phyloP scores from a whole-genome alignment of 2,329 filamentous ascomycete species.

The Beauveria scarabaeidicola region DNA sequence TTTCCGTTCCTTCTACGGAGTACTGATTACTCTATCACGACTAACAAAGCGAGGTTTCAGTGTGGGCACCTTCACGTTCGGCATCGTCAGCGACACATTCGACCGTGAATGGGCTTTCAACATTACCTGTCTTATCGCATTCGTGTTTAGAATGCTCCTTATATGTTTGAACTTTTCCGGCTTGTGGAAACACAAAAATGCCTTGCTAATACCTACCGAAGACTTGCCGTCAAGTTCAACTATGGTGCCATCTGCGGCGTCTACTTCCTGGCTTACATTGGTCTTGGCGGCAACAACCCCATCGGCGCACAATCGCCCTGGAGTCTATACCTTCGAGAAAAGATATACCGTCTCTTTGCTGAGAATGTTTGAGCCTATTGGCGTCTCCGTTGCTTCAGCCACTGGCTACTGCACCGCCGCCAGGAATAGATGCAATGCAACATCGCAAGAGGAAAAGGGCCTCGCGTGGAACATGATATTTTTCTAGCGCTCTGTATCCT shows the following conservation, averaged over 20 bases:
- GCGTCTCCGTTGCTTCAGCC: constrained; percentile 34
- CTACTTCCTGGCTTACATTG: constrained; percentile 20
- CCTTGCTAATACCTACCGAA: neutral
- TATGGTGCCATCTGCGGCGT: constrained; percentile 9
- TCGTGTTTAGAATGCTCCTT: constrained; percentile 34
- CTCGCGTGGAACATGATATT: no score
- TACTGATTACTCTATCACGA: neutral
- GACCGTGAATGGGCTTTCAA: constrained; percentile 42
- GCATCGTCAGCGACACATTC: constrained; percentile 6
- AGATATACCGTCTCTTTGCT: constrained; percentile 17
- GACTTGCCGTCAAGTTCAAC: constrained; percentile 4
- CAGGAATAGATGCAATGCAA: constrained; percentile 33
- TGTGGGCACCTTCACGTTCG: constrained; percentile 2
- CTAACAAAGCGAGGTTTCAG: neutral
- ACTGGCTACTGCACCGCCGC: constrained; percentile 40
- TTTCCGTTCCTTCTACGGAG: neutral
- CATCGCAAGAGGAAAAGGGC: no score
- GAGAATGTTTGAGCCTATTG: constrained; percentile 42
- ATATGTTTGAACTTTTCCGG: neutral
- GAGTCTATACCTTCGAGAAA: constrained; percentile 36
- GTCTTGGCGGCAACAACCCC: constrained; percentile 38
- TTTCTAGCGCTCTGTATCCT: no score
- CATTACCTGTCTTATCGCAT: constrained; percentile 39
- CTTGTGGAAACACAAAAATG: neutral
- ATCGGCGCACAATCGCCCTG: constrained; percentile 41